These are phyloP conservation scores for Phytophthora brassicae DNA, from an alignment of 352 stramenopile genomes.

Conservation along the genomic window DNA sequence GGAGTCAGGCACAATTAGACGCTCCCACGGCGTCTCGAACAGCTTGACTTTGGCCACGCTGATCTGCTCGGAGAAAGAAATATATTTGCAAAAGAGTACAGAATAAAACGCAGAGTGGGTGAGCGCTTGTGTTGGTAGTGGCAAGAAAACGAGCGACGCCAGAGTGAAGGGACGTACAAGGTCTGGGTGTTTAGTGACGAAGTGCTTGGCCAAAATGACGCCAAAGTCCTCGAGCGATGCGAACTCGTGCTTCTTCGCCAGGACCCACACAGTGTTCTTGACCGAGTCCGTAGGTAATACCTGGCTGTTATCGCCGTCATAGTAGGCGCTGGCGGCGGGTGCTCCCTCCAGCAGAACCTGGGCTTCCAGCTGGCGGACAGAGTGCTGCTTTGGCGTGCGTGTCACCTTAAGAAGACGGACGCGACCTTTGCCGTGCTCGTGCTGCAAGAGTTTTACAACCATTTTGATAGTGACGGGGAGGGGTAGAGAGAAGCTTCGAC, in stretches of 20 bases:
- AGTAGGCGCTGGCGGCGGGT: constrained; percentile 79
- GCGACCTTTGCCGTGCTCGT: constrained; percentile 87
- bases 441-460: constrained; percentile 68
- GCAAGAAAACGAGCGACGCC: not conserved
- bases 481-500: not conserved
- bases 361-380: constrained; percentile 79
- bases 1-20: constrained; percentile 53
- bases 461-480: constrained; percentile 31
- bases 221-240: constrained; percentile 87
- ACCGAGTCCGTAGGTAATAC: constrained; percentile 89
- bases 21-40: constrained; percentile 77
- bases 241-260: constrained; percentile 89
- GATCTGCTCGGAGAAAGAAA: constrained; percentile 31
- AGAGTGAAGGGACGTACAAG: constrained; percentile 46
- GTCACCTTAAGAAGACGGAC: constrained; percentile 88
- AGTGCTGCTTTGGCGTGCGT: constrained; percentile 71
- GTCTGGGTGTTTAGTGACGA: constrained; percentile 74
- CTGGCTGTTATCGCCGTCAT: constrained; percentile 79
- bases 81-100: too few relatives aligned
- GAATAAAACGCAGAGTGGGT: too few relatives aligned
- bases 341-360: constrained; percentile 81
- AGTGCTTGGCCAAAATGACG: constrained; percentile 87
- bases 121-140: not conserved
- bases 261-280: constrained; percentile 91
- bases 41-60: constrained; percentile 76